Percentiles rank a stretch among this genome's conserved stretches.
Conservation (phyloP, 1,139 yeast species). For the Geotrichum klebahnii region DNA sequence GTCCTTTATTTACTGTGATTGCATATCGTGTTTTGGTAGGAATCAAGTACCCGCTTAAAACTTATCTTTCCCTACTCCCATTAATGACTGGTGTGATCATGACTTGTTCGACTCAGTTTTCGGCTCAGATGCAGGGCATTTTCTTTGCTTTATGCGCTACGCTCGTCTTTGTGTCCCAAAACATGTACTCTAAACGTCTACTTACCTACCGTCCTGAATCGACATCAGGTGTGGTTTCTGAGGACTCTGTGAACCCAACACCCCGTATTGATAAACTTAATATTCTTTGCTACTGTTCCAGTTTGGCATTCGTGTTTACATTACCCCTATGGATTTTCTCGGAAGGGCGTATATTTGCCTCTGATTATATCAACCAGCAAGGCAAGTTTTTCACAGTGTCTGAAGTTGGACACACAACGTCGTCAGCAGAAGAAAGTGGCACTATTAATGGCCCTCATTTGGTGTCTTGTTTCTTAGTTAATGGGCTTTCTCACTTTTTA, state of each 20-base stretch:
- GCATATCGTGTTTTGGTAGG: slow-evolving; percentile 63
- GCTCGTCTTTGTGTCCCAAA: slow-evolving; percentile 84
- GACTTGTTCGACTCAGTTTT: slow-evolving; percentile 54
- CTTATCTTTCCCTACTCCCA: slow-evolving; percentile 75
- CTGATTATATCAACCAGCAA: slow-evolving; percentile 23
- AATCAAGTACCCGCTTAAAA: slow-evolving; percentile 54
- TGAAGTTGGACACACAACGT: neutral
- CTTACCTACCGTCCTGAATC: slow-evolving; percentile 45
- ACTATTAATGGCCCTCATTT: slow-evolving; percentile 22
- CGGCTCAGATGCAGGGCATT: slow-evolving; percentile 57
- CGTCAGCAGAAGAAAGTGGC: neutral
- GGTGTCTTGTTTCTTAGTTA: slow-evolving; percentile 34
- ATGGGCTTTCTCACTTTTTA: slow-evolving; percentile 77
- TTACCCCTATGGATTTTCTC: slow-evolving; percentile 69
- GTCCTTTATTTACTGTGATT: slow-evolving; percentile 80
- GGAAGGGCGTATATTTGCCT: slow-evolving; percentile 47
- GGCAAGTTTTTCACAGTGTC: slow-evolving; percentile 21
- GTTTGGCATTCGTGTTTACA: slow-evolving; percentile 73
- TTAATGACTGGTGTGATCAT: slow-evolving; percentile 78
- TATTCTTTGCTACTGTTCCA: slow-evolving; percentile 76
- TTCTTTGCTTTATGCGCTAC: slow-evolving; percentile 76
- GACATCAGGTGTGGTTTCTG: slow-evolving; percentile 25
- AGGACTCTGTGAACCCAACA: slow-evolving; percentile 19
- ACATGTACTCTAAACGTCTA: slow-evolving; percentile 81
- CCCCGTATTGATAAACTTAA: slow-evolving; percentile 61